phyloP scores from a whole-genome alignment of 2,329 filamentous ascomycete species.

The Aspergillus phoenicis region DNA sequence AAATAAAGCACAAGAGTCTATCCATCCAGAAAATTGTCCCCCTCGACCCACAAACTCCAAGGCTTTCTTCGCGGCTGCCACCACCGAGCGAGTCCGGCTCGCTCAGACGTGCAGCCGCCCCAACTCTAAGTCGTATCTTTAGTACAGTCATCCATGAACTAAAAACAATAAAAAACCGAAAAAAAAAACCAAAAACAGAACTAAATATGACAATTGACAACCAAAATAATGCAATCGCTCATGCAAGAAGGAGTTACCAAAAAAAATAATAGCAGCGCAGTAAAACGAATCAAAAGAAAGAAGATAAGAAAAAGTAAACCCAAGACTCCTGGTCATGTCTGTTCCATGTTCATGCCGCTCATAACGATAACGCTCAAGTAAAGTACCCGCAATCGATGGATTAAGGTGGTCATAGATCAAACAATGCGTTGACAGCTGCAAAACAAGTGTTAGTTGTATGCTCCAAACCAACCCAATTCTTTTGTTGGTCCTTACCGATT shows the following conservation, averaged over 20 bases:
- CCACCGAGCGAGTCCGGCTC: conserved; percentile 14
- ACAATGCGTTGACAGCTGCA: neutral
- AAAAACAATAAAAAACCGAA: conserved; percentile 11
- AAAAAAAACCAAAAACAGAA: conserved; percentile 11
- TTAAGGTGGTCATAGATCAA: neutral
- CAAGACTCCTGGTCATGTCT: conserved; percentile 12
- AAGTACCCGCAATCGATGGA: neutral
- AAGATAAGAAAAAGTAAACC: conserved; percentile 14
- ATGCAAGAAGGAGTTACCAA: neutral
- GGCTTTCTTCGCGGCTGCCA: conserved; percentile 16
- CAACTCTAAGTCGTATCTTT: conserved; percentile 12
- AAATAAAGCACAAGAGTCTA: neutral
- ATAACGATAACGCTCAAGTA: conserved; percentile 10
- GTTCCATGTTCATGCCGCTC: conserved; percentile 8
- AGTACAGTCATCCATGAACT: neutral
- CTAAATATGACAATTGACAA: neutral
- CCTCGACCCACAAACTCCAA: conserved; percentile 15
- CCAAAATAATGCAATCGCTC: neutral
- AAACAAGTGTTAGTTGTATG: neutral
- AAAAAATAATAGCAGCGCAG: neutral
- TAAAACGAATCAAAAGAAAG: neutral
- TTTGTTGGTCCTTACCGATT: neutral
- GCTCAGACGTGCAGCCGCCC: conserved; percentile 14
- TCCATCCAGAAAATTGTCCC: neutral
- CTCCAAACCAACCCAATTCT: neutral